Percentiles rank a stretch among this genome's conserved stretches.
Evolutionary conservation across 768 basidiomycete genomes (phyloP).

Genomic region (Lyophyllum shimeji): DNA sequence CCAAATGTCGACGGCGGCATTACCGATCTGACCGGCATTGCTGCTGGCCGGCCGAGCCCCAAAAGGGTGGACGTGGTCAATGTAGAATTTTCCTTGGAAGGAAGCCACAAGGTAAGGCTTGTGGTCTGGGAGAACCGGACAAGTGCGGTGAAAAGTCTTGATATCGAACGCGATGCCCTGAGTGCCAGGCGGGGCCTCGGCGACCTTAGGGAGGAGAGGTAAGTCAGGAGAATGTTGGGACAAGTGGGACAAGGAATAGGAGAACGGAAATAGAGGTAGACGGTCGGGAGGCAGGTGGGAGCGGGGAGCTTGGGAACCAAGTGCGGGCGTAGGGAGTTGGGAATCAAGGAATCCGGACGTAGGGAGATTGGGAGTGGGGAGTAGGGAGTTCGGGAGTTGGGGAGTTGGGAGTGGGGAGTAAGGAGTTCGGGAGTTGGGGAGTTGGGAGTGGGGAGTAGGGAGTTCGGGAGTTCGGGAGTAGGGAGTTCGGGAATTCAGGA

Average conservation of each 20-base stretch:
- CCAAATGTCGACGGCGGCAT: slow-evolving; percentile 26
- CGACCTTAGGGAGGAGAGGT: slow-evolving; percentile 13
- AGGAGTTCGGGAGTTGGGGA: too few species aligned
- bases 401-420: too few species aligned
- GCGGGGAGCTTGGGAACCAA: too few species aligned
- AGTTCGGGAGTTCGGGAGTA: too few species aligned
- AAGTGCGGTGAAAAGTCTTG: slow-evolving; percentile 24
- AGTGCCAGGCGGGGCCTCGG: slow-evolving; percentile 25
- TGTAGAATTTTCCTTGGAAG: slow-evolving; percentile 17
- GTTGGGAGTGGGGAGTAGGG: too few species aligned
- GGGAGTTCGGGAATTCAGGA: too few species aligned
- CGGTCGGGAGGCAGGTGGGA: not conserved
- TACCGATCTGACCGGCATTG: slow-evolving; percentile 23
- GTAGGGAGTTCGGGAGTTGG: too few species aligned
- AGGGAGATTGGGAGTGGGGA: too few species aligned
- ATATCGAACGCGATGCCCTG: slow-evolving; percentile 30
- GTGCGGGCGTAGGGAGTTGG: too few species aligned
- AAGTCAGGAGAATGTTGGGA: not conserved
- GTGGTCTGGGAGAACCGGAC: slow-evolving; percentile 26
- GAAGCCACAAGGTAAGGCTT: slow-evolving; percentile 19
- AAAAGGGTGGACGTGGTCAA: slow-evolving; percentile 20
- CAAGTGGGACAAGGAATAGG: too few species aligned
- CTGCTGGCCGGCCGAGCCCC: slow-evolving; percentile 22
- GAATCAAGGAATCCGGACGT: too few species aligned
- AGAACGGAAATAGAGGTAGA: not conserved